phyloP scores from a whole-genome alignment of 1,284 basidiomycete genomes.

The Inonotus obliquus region DNA sequence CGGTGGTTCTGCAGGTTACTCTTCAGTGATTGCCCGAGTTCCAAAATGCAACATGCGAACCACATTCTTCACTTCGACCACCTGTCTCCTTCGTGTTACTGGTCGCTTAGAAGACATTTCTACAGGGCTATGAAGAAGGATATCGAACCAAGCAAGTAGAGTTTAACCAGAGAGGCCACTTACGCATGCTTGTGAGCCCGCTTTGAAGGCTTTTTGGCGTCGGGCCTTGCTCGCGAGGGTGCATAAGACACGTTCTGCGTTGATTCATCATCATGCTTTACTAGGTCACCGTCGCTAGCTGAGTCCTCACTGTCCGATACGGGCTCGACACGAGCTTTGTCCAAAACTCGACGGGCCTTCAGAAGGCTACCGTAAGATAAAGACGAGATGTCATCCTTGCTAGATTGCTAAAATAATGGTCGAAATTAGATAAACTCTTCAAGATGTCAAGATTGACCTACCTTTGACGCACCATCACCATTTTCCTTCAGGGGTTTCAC shows the following conservation, averaged over 20 bases:
- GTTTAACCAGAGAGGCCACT: constrained; percentile 30
- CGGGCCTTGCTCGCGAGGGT: constrained; percentile 17
- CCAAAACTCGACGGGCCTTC: constrained; percentile 56
- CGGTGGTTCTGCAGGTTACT: constrained; percentile 55
- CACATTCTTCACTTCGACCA: constrained; percentile 65
- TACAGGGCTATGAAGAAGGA: constrained; percentile 52
- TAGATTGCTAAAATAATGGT: constrained; percentile 13
- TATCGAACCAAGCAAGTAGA: constrained; percentile 7
- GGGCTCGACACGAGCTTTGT: constrained; percentile 32
- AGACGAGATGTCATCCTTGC: constrained; percentile 44
- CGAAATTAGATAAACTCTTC: constrained; percentile 12
- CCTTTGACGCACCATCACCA: constrained; percentile 13
- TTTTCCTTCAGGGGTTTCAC: constrained; percentile 27
- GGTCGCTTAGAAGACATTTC: constrained; percentile 86
- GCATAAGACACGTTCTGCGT: constrained; percentile 21
- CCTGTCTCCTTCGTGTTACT: constrained; percentile 73
- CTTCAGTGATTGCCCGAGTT: background rate
- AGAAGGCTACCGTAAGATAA: constrained; percentile 64
- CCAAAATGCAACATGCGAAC: constrained; percentile 38
- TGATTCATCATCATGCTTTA: constrained; percentile 13
- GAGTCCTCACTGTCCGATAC: constrained; percentile 33
- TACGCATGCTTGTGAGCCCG: constrained; percentile 87
- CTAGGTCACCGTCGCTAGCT: constrained; percentile 21
- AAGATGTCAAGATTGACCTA: constrained; percentile 6
- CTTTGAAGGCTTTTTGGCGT: constrained; percentile 42